These are phyloP conservation scores for Arachis monticola DNA, from an alignment of 331 rosid genomes.

Conservation along the genomic window DNA sequence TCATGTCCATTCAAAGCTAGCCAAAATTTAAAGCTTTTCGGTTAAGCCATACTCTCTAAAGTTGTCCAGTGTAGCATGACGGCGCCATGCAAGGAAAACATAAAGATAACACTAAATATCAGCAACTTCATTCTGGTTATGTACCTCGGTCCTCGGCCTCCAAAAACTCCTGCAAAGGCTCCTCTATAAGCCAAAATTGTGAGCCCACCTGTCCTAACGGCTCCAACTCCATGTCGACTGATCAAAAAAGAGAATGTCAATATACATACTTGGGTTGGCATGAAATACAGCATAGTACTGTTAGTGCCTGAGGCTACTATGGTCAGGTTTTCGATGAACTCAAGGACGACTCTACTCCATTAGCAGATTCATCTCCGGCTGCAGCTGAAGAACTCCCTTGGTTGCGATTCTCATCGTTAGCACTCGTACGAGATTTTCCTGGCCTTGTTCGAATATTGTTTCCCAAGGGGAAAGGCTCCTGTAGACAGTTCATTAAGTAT, in stretches of 20 bases:
- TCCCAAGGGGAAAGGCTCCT: constrained; percentile 96
- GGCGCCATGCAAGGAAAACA: constrained; percentile 45
- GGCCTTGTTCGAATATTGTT: constrained; percentile 65
- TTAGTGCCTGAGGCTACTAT: constrained; percentile 55
- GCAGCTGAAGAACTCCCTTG: constrained; percentile 59
- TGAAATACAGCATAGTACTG: constrained; percentile 43
- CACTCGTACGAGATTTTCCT: constrained; percentile 61
- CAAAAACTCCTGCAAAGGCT: constrained; percentile 58
- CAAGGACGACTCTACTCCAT: constrained; percentile 49
- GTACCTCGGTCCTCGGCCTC: constrained; percentile 49
- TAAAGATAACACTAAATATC: constrained; percentile 29
- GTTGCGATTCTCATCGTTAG: constrained; percentile 59
- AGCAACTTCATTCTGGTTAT: constrained; percentile 54
- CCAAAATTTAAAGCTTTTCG: constrained; percentile 66
- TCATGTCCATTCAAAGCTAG: constrained; percentile 41
- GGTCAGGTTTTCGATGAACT: constrained; percentile 47
- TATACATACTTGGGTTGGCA: constrained; percentile 51
- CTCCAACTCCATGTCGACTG: constrained; percentile 37
- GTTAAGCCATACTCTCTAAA: constrained; percentile 50
- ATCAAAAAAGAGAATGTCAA: constrained; percentile 40
- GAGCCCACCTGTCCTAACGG: constrained; percentile 44
- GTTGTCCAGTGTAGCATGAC: constrained; percentile 45
- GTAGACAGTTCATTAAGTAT: constrained; percentile 17
- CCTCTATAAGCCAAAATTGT: constrained; percentile 62
- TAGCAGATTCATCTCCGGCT: constrained; percentile 61